Conservation (phyloP, 2,329 filamentous ascomycete species). For the Beauveria rudraprayagi region DNA sequence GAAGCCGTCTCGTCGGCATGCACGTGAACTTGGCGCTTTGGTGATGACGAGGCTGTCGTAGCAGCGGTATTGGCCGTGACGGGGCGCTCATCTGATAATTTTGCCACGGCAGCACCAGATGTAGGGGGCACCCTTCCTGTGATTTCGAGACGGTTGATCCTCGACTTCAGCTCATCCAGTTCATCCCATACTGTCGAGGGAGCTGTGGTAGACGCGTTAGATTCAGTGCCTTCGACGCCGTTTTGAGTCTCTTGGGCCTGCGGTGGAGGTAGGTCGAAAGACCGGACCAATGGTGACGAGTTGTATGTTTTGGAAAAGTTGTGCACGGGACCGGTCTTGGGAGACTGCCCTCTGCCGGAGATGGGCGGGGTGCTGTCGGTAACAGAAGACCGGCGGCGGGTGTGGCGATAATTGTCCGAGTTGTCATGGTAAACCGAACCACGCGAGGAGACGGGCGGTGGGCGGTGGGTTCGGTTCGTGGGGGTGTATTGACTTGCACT, state of each 20-base stretch:
- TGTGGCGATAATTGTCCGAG: slow-evolving; percentile 22
- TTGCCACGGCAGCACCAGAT: slow-evolving; percentile 70
- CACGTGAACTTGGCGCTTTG: slow-evolving; percentile 49
- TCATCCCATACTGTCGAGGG: slow-evolving; percentile 97
- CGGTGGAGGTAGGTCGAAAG: slow-evolving; percentile 26
- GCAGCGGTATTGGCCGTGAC: slow-evolving; percentile 84
- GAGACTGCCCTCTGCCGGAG: slow-evolving; percentile 34
- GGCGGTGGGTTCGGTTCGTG: slow-evolving; percentile 26
- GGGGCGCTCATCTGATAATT: slow-evolving; percentile 70
- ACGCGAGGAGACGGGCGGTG: slow-evolving; percentile 42
- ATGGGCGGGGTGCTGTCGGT: slow-evolving; percentile 35
- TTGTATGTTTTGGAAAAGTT: slow-evolving; percentile 36
- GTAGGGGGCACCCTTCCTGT: slow-evolving; percentile 81
- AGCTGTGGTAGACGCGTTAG: slow-evolving; percentile 77
- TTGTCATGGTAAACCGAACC: slow-evolving; percentile 40
- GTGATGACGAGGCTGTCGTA: slow-evolving; percentile 85
- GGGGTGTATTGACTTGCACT: slow-evolving; percentile 18
- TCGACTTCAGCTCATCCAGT: slow-evolving; percentile 86
- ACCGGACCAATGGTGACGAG: slow-evolving; percentile 51
- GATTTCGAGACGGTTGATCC: slow-evolving; percentile 82
- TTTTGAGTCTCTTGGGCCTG: slow-evolving; percentile 27
- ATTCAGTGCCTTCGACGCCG: slow-evolving; percentile 65
- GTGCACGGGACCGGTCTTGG: slow-evolving; percentile 27
- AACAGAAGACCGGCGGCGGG: slow-evolving; percentile 35
- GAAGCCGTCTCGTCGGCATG: slow-evolving; percentile 32